Evolutionary conservation across 2,329 filamentous ascomycete genomes (phyloP), one percentile per base, ranked within the genome.

Genomic region (Dothistroma pini): DNA sequence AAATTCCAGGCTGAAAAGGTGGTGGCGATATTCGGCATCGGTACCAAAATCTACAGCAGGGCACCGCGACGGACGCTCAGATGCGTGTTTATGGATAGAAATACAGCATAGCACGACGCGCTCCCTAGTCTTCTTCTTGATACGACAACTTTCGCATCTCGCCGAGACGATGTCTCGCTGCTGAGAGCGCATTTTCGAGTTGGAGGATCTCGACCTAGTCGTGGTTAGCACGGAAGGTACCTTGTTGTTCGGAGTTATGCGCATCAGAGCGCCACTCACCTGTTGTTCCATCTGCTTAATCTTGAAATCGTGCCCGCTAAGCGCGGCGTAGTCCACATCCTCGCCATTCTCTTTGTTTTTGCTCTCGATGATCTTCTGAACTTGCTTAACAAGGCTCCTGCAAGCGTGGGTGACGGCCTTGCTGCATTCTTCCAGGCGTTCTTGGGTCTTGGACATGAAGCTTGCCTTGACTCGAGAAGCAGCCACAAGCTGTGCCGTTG

Each of bases 131-230:
- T 58, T 93, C 89, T 72, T 96, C 90, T 74, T 90, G 89, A 78
- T 97, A 97, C 5, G 90, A 93, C 64, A 96, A 91, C 85, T 97
- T 97, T 75, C 95, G 87, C 95, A 99, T 97, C 83, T 99, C 95
- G 65, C 95, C 93, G 66, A 99, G 80, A 57, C 92, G 83, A 72
- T 89, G 87, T 69, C 93, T 84, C 48, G 95, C 95, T 34, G 89
- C 81, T 9, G 87, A 83, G 44, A 99, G 84, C 31, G 86, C 80
- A 72, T 97, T 99, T 79, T 97, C 93, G 66, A 99, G 84, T 77
- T 97, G 92, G 58, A 97, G 82, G 68, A 99, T 99, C 78, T 99
- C 93, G 74, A 99, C 95, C 92, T 96, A 72, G n/a, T n/a, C n/a
- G n/a, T n/a, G n/a, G n/a, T n/a, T 10, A 38, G 41, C 16, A 44